Evolutionary conservation across 306 rosid species (phyloP).

Genomic region (Hippophae tibetana): DNA sequence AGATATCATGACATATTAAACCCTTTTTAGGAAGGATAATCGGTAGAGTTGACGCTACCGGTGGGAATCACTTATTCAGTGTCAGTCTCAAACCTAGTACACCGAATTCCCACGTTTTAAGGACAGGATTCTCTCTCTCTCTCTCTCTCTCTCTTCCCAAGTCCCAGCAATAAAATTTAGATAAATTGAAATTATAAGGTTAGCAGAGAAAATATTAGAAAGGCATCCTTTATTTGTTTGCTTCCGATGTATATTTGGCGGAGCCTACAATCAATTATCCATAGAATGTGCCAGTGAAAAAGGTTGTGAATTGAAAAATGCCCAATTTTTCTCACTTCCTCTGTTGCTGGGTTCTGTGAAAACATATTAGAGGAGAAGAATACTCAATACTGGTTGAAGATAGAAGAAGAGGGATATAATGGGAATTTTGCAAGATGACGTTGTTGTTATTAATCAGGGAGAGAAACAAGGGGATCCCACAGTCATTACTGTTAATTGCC

Average conservation of each 20-base stretch:
- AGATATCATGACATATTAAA: no score
- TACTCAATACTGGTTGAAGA: not conserved
- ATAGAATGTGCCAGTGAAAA: not conserved
- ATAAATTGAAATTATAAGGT: no score
- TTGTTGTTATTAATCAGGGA: slow-evolving; percentile 29
- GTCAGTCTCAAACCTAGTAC: no score
- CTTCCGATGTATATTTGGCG: not conserved
- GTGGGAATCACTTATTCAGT: no score
- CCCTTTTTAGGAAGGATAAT: no score
- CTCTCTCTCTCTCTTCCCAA: no score
- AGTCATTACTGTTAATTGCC: slow-evolving; percentile 50
- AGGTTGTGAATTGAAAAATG: not conserved
- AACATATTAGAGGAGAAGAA: not conserved
- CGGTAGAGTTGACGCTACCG: no score
- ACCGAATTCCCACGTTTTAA: no score
- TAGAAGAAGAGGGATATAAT: slow-evolving; percentile 5
- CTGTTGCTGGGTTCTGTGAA: not conserved
- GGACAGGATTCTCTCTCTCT: no score
- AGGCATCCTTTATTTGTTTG: not conserved
- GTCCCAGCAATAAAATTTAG: no score
- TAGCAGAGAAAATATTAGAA: no score
- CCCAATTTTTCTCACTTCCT: slow-evolving; percentile 3
- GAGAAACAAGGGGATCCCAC: slow-evolving; percentile 39
- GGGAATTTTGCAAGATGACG: slow-evolving; percentile 39
- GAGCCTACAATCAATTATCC: slow-evolving; percentile 13